Evolutionary conservation across 2,329 filamentous ascomycete species (phyloP).

Genomic region (Penicillium sp.): DNA sequence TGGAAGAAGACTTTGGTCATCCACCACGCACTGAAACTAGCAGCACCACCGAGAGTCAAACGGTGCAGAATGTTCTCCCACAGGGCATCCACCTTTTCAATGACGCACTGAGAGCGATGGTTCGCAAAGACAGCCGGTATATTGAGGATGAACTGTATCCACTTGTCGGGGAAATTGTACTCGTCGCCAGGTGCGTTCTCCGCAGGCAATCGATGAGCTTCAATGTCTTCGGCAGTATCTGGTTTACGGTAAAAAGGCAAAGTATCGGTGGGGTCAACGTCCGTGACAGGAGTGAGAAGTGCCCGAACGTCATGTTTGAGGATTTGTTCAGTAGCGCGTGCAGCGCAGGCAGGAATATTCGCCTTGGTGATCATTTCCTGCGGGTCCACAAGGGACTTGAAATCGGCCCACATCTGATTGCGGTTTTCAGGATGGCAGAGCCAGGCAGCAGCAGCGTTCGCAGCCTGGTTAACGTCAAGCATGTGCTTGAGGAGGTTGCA

Average conservation of each 20-base stretch:
- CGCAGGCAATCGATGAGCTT: conserved; percentile 36
- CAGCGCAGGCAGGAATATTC: conserved; percentile 41
- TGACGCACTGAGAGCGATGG: conserved; percentile 46
- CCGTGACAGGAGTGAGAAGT: conserved; percentile 42
- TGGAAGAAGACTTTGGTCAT: conserved; percentile 94
- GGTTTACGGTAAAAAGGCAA: conserved; percentile 36
- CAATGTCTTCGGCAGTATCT: conserved; percentile 31
- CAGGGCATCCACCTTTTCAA: conserved; percentile 45
- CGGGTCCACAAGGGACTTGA: conserved; percentile 47
- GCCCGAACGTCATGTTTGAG: conserved; percentile 47
- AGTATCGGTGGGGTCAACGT: conserved; percentile 28
- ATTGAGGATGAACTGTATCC: conserved; percentile 47
- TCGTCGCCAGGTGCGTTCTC: conserved; percentile 37
- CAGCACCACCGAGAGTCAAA: conserved; percentile 45
- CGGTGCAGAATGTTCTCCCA: conserved; percentile 47
- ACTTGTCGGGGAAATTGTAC: conserved; percentile 51
- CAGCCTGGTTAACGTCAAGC: conserved; percentile 86
- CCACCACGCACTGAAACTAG: conserved; percentile 52
- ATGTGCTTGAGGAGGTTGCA: conserved; percentile 82
- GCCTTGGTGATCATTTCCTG: conserved; percentile 43
- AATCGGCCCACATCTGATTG: conserved; percentile 94
- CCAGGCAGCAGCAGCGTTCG: conserved; percentile 91
- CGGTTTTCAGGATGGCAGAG: conserved; percentile 84
- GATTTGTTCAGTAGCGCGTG: conserved; percentile 37
- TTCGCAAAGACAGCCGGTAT: conserved; percentile 41